phyloP scores from a whole-genome alignment of 805 yeast genomes.

The Jamesozyma lodderae region DNA sequence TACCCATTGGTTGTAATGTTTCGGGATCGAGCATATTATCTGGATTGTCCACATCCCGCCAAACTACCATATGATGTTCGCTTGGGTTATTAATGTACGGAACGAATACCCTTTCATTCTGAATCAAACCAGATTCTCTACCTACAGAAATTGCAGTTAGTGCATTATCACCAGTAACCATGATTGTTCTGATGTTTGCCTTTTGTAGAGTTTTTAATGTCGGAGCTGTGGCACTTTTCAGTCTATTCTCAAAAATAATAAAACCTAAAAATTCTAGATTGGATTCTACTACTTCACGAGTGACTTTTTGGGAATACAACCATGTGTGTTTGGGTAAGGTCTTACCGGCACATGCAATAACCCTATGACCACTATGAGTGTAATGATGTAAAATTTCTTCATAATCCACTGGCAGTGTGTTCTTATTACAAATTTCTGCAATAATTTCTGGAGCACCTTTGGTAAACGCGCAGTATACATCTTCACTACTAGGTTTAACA shows the following conservation, averaged over 20 bases:
- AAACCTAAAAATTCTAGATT: constrained; percentile 75
- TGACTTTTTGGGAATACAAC: constrained; percentile 39
- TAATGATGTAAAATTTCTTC: constrained; percentile 68
- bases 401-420: constrained; percentile 64
- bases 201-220: constrained; percentile 51
- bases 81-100: constrained; percentile 45
- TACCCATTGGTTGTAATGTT: constrained; percentile 44
- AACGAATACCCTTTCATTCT: constrained; percentile 43
- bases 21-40: constrained; percentile 49
- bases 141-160: constrained; percentile 93
- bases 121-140: constrained; percentile 65
- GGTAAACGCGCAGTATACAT: constrained; percentile 47
- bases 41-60: constrained; percentile 64
- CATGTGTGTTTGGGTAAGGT: constrained; percentile 36
- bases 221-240: constrained; percentile 57
- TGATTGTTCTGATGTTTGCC: constrained; percentile 73
- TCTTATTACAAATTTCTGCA: constrained; percentile 62
- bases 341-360: constrained; percentile 86
- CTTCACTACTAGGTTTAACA: constrained; percentile 38
- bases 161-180: constrained; percentile 98
- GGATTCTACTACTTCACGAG: constrained; percentile 61
- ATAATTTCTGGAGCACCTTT: constrained; percentile 98
- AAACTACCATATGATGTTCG: constrained; percentile 31
- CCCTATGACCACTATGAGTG: constrained; percentile 91
- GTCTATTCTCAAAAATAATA: constrained; percentile 83